Conservation (phyloP, 176 grass and related monocot species). For the Cenchrus americanus region DNA sequence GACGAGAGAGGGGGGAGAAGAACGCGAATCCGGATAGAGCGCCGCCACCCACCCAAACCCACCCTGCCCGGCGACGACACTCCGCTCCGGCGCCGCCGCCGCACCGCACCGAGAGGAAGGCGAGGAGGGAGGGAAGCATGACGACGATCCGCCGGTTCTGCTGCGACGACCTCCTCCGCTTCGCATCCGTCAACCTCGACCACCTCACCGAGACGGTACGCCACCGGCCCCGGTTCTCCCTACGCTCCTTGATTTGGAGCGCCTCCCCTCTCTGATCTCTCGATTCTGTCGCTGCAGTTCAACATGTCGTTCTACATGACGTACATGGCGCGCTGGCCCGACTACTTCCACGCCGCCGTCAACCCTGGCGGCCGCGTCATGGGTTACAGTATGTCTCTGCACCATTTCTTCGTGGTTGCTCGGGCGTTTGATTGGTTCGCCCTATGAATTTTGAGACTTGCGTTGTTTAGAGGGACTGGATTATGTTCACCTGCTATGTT, state of each 20-base stretch:
- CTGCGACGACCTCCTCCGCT: conserved; percentile 96
- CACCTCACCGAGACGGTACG: conserved; percentile 92
- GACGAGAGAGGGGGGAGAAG: background rate
- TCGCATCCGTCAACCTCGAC: conserved; percentile 86
- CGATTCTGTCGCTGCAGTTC: conserved; percentile 53
- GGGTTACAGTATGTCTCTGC: conserved; percentile 82
- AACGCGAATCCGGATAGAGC: conserved; percentile 33
- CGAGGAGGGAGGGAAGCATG: conserved; percentile 38
- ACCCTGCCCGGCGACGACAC: conserved; percentile 6
- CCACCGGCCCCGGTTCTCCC: background rate
- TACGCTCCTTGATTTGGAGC: background rate
- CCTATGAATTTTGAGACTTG: background rate
- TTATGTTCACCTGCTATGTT: background rate
- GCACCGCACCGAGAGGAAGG: background rate
- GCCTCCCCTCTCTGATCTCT: background rate
- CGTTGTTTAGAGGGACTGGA: background rate
- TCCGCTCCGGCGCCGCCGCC: conserved; percentile 4
- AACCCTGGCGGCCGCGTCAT: conserved; percentile 78
- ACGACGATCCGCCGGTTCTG: conserved; percentile 95
- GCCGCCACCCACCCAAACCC: background rate
- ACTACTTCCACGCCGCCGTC: conserved; percentile 88
- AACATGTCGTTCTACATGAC: conserved; percentile 99
- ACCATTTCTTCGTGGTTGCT: background rate
- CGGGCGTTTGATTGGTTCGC: background rate
- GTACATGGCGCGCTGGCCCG: conserved; percentile 95